Percentiles rank a stretch among this genome's conserved stretches.
Conservation (phyloP, 495 filamentous ascomycete species). For the Penicillium odoratum region DNA sequence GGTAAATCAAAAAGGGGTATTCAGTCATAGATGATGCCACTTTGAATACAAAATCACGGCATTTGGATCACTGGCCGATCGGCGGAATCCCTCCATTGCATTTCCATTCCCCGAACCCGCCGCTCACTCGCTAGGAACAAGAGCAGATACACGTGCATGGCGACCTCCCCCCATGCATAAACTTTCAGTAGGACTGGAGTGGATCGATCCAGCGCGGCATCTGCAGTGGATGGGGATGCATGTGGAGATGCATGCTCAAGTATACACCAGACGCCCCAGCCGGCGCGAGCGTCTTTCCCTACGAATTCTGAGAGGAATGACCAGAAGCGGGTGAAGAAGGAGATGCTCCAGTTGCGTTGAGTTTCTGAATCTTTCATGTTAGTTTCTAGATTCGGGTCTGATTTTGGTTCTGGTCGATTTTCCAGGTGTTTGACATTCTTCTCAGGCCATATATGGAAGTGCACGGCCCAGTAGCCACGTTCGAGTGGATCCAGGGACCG, state of each 20-base stretch:
- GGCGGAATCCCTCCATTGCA: slow-evolving; percentile 57
- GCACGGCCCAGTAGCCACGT: slow-evolving; percentile 67
- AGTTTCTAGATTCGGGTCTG: background rate
- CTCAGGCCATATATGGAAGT: slow-evolving; percentile 31
- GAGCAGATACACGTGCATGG: slow-evolving; percentile 62
- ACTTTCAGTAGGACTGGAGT: slow-evolving; percentile 44
- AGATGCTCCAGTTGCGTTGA: slow-evolving; percentile 21
- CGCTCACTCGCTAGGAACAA: slow-evolving; percentile 64
- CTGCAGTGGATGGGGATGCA: background rate
- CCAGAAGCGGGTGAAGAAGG: slow-evolving; percentile 56
- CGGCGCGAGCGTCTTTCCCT: slow-evolving; percentile 53
- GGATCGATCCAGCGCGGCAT: background rate
- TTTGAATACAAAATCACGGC: slow-evolving; percentile 17
- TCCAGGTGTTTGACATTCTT: background rate
- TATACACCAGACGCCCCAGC: slow-evolving; percentile 66
- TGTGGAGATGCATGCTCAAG: slow-evolving; percentile 21
- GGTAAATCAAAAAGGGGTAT: background rate
- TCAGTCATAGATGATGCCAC: background rate
- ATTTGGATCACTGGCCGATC: slow-evolving; percentile 53
- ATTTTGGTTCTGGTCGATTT: background rate
- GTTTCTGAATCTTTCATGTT: background rate
- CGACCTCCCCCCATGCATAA: slow-evolving; percentile 67
- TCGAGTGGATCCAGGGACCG: slow-evolving; percentile 57
- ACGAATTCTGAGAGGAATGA: slow-evolving; percentile 59
- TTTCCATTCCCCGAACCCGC: slow-evolving; percentile 51